Evolutionary conservation across 129 eudicot genomes (phyloP).

Genomic region (Flaveria linearis): DNA sequence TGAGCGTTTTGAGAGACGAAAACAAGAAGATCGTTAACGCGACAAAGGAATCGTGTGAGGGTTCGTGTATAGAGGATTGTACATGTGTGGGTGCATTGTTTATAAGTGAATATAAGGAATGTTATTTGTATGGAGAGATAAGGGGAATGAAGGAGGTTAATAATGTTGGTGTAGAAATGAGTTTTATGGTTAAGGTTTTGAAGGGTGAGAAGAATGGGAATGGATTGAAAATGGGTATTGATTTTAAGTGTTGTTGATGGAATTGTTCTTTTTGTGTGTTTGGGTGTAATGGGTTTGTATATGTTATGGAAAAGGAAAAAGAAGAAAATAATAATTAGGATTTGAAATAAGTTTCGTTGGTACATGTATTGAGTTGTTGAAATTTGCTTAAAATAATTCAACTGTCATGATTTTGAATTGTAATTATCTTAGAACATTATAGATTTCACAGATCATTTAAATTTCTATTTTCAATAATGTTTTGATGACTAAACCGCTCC

Average conservation of each 20-base stretch:
- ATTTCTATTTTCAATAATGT: no score
- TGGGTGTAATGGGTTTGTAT: conserved; percentile 66
- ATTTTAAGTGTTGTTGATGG: conserved; percentile 75
- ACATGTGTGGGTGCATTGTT: conserved; percentile 72
- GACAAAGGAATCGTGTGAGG: conserved; percentile 44
- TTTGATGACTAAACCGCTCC: no score
- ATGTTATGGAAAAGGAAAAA: conserved; percentile 56
- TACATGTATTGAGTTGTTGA: neutral
- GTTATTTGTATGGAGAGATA: conserved; percentile 57
- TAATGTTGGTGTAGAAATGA: conserved; percentile 30
- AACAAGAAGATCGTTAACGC: conserved; percentile 27
- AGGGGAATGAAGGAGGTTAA: conserved; percentile 63
- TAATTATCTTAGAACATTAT: no score
- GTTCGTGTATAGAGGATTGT: conserved; percentile 58
- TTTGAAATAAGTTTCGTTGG: neutral
- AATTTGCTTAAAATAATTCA: neutral
- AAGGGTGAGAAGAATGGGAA: conserved; percentile 34
- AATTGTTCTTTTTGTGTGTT: conserved; percentile 51
- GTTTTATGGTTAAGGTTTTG: conserved; percentile 74
- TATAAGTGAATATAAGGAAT: conserved; percentile 36
- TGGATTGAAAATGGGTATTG: conserved; percentile 73
- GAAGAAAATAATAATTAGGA: conserved; percentile 23
- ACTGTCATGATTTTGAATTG: no score
- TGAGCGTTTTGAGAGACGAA: conserved; percentile 45
- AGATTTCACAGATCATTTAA: no score